Evolutionary conservation across 2,329 filamentous ascomycete genomes (phyloP).

Genomic region (Gyromitra esculenta): DNA sequence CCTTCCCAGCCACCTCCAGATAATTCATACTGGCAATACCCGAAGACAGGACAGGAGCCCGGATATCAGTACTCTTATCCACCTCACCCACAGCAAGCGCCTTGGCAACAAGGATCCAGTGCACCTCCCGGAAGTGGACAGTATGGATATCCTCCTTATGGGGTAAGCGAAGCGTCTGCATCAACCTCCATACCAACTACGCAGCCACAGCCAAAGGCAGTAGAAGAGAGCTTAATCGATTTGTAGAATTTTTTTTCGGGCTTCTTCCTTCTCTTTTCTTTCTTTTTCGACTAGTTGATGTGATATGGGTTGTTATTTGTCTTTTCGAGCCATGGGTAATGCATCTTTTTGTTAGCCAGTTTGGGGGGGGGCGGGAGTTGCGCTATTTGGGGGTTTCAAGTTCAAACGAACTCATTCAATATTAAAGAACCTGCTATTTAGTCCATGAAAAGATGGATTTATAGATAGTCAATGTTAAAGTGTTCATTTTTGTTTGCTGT

Average conservation of each 20-base stretch:
- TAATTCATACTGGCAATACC: conserved; percentile 66
- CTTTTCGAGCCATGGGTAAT: conserved; percentile 36
- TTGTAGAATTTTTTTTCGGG: conserved; percentile 63
- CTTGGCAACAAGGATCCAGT: conserved; percentile 53
- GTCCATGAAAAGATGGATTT: conserved; percentile 1
- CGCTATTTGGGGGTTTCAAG: conserved; percentile 6
- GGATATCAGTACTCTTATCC: conserved; percentile 60
- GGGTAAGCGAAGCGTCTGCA: conserved; percentile 49
- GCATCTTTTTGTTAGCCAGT: conserved; percentile 20
- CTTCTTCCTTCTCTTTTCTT: conserved; percentile 15
- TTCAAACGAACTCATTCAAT: conserved; percentile 19
- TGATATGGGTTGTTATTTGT: conserved; percentile 22
- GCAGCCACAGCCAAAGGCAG: conserved; percentile 59
- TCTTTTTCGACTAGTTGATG: conserved; percentile 5
- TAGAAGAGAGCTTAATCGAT: conserved; percentile 84
- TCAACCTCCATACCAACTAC: conserved; percentile 22
- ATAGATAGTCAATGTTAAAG: neutral
- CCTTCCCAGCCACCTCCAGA: conserved; percentile 59
- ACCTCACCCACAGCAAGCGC: conserved; percentile 59
- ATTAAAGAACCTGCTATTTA: neutral
- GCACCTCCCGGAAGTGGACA: conserved; percentile 35
- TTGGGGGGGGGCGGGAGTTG: conserved; percentile 1
- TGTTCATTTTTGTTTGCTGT: neutral
- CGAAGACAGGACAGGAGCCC: conserved; percentile 52
- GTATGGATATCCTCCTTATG: conserved; percentile 37